Evolutionary conservation across 2,329 filamentous ascomycete species (phyloP).

Genomic region (Claviceps cyperi): DNA sequence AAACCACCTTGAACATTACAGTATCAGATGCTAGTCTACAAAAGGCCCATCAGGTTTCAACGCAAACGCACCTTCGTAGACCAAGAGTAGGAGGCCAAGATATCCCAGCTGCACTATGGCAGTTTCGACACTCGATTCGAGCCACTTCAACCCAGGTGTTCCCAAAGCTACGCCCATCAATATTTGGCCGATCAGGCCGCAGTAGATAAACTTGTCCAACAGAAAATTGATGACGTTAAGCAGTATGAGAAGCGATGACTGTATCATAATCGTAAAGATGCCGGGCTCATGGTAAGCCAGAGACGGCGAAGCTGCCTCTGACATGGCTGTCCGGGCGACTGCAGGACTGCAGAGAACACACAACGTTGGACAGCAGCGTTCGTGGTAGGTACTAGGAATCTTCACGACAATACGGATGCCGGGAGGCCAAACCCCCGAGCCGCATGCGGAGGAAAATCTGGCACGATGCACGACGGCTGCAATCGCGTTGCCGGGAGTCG

Average conservation of each 20-base stretch:
- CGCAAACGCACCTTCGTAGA: conserved; percentile 46
- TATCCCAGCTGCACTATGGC: conserved; percentile 54
- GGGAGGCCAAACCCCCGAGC: background rate
- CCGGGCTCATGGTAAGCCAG: conserved; percentile 48
- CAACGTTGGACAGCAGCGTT: background rate
- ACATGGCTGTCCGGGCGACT: background rate
- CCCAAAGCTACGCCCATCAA: conserved; percentile 58
- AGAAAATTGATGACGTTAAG: conserved; percentile 43
- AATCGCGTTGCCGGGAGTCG: too few relatives aligned
- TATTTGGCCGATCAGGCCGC: conserved; percentile 58
- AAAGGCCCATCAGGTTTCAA: too few relatives aligned
- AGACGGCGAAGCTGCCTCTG: background rate
- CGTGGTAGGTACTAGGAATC: background rate
- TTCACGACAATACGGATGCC: background rate
- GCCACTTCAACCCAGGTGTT: conserved; percentile 46
- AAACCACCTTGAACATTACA: conserved; percentile 35
- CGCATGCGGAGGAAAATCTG: background rate
- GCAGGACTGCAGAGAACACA: background rate
- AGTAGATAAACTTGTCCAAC: conserved; percentile 48
- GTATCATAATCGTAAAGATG: conserved; percentile 43
- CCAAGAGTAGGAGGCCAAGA: conserved; percentile 54
- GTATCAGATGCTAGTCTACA: background rate
- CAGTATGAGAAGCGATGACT: conserved; percentile 46
- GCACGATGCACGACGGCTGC: too few relatives aligned
- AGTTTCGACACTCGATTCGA: conserved; percentile 36